Evolutionary conservation across 306 rosid genomes (phyloP).

Genomic region (Malus sylvestris): DNA sequence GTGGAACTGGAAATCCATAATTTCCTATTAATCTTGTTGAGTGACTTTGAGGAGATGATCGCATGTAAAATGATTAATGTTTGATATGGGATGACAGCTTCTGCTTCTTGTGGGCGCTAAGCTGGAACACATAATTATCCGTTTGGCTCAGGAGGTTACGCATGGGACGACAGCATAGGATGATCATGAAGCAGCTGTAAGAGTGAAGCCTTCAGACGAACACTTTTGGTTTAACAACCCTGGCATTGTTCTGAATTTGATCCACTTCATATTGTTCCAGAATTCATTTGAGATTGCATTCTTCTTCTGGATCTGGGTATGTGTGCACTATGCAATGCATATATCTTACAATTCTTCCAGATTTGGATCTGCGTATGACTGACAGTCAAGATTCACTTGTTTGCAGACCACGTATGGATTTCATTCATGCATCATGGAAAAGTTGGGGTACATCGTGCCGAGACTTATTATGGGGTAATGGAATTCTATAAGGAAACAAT

Average conservation of each 20-base stretch:
- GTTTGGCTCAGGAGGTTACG: constrained; percentile 50
- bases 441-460: constrained; percentile 53
- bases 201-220: constrained; percentile 68
- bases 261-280: constrained; percentile 92
- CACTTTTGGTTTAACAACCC: constrained; percentile 75
- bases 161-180: not conserved
- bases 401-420: constrained; percentile 74
- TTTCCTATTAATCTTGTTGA: not conserved
- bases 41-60: constrained; percentile 8
- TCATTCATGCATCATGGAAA: constrained; percentile 83
- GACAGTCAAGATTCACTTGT: not conserved
- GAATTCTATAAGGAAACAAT: not conserved
- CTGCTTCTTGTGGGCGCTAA: constrained; percentile 93
- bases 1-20: not conserved
- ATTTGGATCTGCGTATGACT: not conserved
- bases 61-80: constrained; percentile 5
- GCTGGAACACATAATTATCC: constrained; percentile 67
- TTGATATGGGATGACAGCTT: constrained; percentile 41
- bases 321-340: constrained; percentile 18
- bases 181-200: not conserved
- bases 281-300: constrained; percentile 91
- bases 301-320: constrained; percentile 92
- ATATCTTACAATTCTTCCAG: not conserved
- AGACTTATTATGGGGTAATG: constrained; percentile 77
- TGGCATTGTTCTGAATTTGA: constrained; percentile 46